Base-by-base conservation (phyloP, 768 basidiomycete genomes). In the Botryobasidium botryosum region DNA sequence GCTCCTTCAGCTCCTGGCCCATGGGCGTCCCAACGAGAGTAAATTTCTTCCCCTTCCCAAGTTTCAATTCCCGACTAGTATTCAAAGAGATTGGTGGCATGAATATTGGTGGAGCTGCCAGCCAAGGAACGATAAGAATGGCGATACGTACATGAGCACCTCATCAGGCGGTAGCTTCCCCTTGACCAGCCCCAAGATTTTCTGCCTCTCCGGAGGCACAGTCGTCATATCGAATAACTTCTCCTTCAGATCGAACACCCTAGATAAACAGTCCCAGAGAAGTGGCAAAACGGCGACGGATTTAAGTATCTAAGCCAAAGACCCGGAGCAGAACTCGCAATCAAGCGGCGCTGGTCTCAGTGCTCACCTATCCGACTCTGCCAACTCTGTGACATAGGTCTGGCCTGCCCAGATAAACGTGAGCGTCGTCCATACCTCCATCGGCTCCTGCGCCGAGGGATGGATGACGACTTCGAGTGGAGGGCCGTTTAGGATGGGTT, bases 21-120 rank as follows among this genome's bases (percentile, higher is more conserved):
- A 84, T 74, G 1, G 84, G 82, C 5, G 86, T 90, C 8, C 88
- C 88, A 17, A 90, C 63, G 8, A 88, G 65, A n/a, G 75, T 80
- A 56, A 90, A 90, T 55, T 79, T 84, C 65, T 77, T 77, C 38
- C 76, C 73, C 15, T 64, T 54, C 0, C 62, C 50, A 4, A 84
- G 64, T 33, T 69, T 67, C 27, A 83, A 64, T 51, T 80, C 76
- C 18, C 68, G 65, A 33, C 77, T 80, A 48, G 39, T 20, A 6
- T 29, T 37, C 36, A 39, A 40, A 48, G 40, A 44, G 40, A 33
- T 46, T 23, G 8, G 26, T 28, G 20, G 13, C 37, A 39, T 8
- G 37, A 42, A 27, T 21, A 13, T 42, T 24, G 40, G 2, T 7
- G 25, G 13, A n/a, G n/a, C n/a, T n/a, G n/a, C n/a, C n/a, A n/a